Base-by-base conservation (phyloP, 108 stramenopile species). In the Mayamaea pseudoterrestris region DNA sequence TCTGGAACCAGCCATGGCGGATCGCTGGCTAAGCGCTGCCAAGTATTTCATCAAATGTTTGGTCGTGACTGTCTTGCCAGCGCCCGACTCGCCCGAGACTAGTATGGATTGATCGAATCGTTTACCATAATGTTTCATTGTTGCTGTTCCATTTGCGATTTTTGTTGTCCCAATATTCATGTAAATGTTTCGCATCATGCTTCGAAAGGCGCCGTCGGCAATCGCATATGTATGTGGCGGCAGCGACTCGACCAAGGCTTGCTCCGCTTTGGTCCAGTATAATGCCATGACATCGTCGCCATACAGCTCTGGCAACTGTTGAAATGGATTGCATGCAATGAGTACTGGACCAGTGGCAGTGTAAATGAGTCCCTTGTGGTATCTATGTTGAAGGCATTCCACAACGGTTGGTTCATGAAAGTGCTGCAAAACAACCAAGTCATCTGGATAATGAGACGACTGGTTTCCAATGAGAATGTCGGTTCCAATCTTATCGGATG, bases 241-340 rank as follows among this genome's bases (percentile, higher is more conserved):
- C 3, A 69, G 73, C 22, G 50, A 30, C 9, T 36, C 39, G 12
- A 23, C 21, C 24, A 8, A 35, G 7, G 36, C 46, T 39, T 47
- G 6, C 30, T 45, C 43, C 25, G 30, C 48, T n/a, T 32, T n/a
- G n/a, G 63, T 30, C 73, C 77, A 73, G 48, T 85, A 78, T n/a
- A 42, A 16, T 37, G 74, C 35, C 76, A 80, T 77, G 18, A 75
- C 45, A 11, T 55, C 49, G 44, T 71, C 65, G 16, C 76, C 74
- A 45, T 89, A 89, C 25, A 83, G 43, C 30, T 57, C 45, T 37
- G 73, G 49, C 13, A 79, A 36, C 11, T 58, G 47, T 39, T 72
- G 70, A 45, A 86, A 88, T 3, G 96, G 93, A 75, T 97, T 97
- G 44, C 93, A 53, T 16, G 88, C 91, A 37, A 97, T 46, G 24